Base-by-base conservation (phyloP, 2,329 filamentous ascomycete genomes). In the Colletotrichum tropicicola region DNA sequence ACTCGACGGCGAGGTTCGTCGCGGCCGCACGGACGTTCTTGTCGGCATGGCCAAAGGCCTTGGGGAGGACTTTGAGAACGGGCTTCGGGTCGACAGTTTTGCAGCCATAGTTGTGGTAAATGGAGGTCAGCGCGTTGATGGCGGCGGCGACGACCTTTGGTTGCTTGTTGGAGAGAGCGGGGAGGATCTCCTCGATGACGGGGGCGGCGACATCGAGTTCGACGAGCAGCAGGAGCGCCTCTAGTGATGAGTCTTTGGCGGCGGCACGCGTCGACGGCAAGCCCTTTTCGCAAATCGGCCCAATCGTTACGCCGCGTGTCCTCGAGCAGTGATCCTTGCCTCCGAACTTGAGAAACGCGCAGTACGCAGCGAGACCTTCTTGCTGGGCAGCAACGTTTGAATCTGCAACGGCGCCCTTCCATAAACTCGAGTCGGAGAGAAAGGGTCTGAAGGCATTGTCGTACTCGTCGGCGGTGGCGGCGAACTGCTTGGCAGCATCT, bases 11-110 rank as follows among this genome's bases (percentile, higher is more conserved):
- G 61, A 99, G 83, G 71, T 91, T 94, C 48, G 96, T 96, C 27
- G 94, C 94, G 77, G 98, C 96, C 4, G 94, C 94, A 78, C 96
- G 91, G 15, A 99, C 93, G 75, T 98, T 98, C 80, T 99, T 99
- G 84, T 99, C 96, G 30, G 96, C 95, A 76, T 98, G 96, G 19
- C 93, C 93, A 74, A 98, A 99, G 2, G 91, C 91, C 75, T 97
- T 97, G 3, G 96, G 94, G 2, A 99, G 83, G 10, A 87, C 82
- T 76, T 98, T 98, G 65, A 98, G 86, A 19, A 97, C 89, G 2
- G 93, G 91, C 75, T 99, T 98, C 4, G 97, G 93, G 73, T 99
- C 96, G 52, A 96, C 91, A 17, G 93, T 89, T 79, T 97, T 97
- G 82, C 94, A 97, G 61, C 97, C 96, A 76, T 94, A 99, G 73